A percentile compares a stretch with the other conserved stretches of the same genome.
Evolutionary conservation across 2,329 filamentous ascomycete genomes (phyloP).

Genomic region (Nemania sp.): DNA sequence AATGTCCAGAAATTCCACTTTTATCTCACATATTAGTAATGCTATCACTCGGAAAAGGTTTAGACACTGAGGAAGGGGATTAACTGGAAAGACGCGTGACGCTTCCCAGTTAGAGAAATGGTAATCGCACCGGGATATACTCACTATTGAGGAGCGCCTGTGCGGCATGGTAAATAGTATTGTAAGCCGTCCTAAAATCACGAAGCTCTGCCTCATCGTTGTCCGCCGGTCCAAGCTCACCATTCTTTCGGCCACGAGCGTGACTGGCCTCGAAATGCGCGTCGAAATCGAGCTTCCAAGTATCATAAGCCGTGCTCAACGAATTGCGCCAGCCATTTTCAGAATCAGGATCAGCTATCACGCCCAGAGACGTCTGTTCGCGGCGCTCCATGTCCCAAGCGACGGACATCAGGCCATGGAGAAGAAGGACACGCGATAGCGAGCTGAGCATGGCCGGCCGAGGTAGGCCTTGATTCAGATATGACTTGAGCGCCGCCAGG

Average conservation of each 20-base stretch:
- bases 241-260: constrained; percentile 33
- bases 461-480: constrained; percentile 51
- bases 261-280: constrained; percentile 45
- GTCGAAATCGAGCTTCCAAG: constrained; percentile 63
- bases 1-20: constrained; percentile 59
- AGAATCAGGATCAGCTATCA: constrained; percentile 33
- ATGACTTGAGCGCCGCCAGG: constrained; percentile 57
- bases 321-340: constrained; percentile 51
- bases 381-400: constrained; percentile 64
- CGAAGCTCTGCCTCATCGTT: constrained; percentile 38
- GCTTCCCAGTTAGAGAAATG: too few species aligned
- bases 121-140: neutral
- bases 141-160: constrained; percentile 56
- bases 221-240: constrained; percentile 4
- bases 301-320: constrained; percentile 56
- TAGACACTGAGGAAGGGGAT: too few species aligned
- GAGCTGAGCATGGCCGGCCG: constrained; percentile 49
- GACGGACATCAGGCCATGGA: constrained; percentile 66
- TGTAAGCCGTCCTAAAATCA: constrained; percentile 51
- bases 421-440: constrained; percentile 55
- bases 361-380: constrained; percentile 62
- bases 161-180: constrained; percentile 62
- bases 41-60: neutral
- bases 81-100: too few species aligned
- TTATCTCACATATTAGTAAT: neutral